Base-by-base conservation (phyloP, 306 rosid genomes). In the Echinosophora koreensis region DNA sequence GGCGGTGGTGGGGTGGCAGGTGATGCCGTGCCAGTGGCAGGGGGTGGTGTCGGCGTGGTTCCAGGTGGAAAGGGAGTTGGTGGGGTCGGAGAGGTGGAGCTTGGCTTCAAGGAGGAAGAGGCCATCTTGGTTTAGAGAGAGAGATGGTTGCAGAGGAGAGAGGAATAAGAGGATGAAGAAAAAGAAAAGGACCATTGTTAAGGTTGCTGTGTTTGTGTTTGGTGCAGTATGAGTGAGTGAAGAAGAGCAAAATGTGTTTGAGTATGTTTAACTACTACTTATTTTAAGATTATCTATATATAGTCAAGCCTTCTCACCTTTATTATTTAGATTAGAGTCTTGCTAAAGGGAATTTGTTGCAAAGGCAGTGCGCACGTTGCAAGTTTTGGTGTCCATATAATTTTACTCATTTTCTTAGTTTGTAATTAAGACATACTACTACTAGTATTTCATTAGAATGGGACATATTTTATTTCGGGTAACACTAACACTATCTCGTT, bases 61-160 rank as follows among this genome's bases (percentile, higher is more conserved):
- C 96, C 96, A 91, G 14, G 77, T 30, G 18, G 88, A 71, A 44
- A 91, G 90, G 6, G 73, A 22, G 8, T 81, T 49, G 14, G 9
- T 0, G 0, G 89, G 96, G 80, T 87, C 90, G 65, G 80, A 82
- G 80, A 88, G 90, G 1, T 61, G 73, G 12, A 32, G 81, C 32
- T 73, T 84, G 83, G 78, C 82, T 16, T 66, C 62, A 27, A 71
- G 80, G 49, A 90, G 96, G 52, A 85, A 80, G 28, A 82, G 81
- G 17, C 89, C 91, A 0, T 90, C 96, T 73, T 90, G 91, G 74
- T 73, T 82, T 14, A 90, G 76, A 62, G 91, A 77, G 65, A 61
- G 83, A 38, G 82, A 16, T 12, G 14, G 28, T 0, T 66, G 73
- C 5, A 57, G 83, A 69, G 69, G 17, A 58, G 65, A 51, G 50